Evolutionary conservation across 768 basidiomycete species (phyloP).

Genomic region (Filobasidium wieringae): DNA sequence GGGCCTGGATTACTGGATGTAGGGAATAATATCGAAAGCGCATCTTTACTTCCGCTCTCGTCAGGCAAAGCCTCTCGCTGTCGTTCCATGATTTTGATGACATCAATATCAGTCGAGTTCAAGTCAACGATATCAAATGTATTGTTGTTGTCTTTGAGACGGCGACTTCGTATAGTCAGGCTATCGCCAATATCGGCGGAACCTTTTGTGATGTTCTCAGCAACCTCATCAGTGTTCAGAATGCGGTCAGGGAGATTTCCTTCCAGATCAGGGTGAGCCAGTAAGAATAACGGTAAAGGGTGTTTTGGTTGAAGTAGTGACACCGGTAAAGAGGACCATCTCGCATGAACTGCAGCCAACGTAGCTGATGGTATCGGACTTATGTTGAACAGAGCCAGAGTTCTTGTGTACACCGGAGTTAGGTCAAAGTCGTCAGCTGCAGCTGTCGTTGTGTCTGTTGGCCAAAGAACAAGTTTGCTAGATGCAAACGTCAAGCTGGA

Average conservation of each 20-base stretch:
- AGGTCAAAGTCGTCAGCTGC: constrained; percentile 28
- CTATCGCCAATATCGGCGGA: constrained; percentile 24
- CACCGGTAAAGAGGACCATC: neutral
- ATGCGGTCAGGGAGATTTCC: constrained; percentile 16
- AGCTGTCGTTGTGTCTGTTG: neutral
- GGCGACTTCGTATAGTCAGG: constrained; percentile 2
- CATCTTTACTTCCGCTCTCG: constrained; percentile 45
- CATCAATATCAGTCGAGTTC: constrained; percentile 1
- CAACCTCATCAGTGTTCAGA: constrained; percentile 35
- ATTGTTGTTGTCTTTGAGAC: constrained; percentile 59
- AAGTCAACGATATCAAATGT: constrained; percentile 31
- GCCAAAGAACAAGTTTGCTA: too few relatives aligned
- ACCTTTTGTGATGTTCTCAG: neutral
- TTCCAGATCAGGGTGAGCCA: constrained; percentile 42
- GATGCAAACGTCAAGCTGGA: too few relatives aligned
- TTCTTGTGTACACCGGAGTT: constrained; percentile 29
- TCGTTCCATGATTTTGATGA: constrained; percentile 11
- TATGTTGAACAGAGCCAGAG: neutral
- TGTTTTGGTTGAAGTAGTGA: constrained; percentile 33
- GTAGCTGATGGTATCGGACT: neutral
- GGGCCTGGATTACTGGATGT: too few relatives aligned
- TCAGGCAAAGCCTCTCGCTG: constrained; percentile 22
- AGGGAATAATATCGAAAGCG: constrained; percentile 35
- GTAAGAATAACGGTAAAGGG: constrained; percentile 54
- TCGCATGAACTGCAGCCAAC: neutral